These are phyloP conservation scores for Calonectria pseudoturangicola DNA, from an alignment of 2,329 filamentous ascomycete species.

Conservation along the genomic window DNA sequence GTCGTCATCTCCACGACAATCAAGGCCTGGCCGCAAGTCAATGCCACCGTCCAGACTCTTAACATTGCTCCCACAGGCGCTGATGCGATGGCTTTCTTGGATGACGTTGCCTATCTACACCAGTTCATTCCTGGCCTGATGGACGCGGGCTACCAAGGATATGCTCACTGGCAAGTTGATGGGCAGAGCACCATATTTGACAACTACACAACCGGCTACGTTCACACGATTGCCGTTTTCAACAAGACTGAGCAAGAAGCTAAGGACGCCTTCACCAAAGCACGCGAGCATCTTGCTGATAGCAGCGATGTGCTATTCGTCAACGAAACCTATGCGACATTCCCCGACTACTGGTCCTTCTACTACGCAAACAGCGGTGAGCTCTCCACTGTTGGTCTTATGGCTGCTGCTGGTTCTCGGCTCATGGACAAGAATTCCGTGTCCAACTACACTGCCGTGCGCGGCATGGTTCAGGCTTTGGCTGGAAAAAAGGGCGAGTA, in stretches of 20 bases:
- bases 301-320: neutral
- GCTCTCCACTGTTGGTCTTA: neutral
- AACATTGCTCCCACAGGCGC: neutral
- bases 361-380: slow-evolving; percentile 9
- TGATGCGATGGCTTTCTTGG: neutral
- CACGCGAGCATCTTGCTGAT: neutral
- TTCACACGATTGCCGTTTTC: neutral
- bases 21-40: slow-evolving; percentile 15
- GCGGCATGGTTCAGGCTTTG: neutral
- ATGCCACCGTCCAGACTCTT: neutral
- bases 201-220: slow-evolving; percentile 1
- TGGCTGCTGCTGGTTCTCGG: slow-evolving; percentile 6
- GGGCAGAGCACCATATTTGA: neutral
- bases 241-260: neutral
- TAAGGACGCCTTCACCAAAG: neutral
- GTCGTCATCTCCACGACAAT: slow-evolving; percentile 9
- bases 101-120: neutral
- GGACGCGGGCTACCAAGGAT: neutral
- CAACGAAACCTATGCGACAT: neutral
- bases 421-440: neutral
- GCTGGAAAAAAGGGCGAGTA: slow-evolving; percentile 7
- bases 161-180: slow-evolving; percentile 7
- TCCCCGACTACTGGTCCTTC: slow-evolving; percentile 8
- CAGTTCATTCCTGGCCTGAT: neutral
- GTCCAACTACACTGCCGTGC: slow-evolving; percentile 4